Conservation (phyloP, 495 filamentous ascomycete species). For the Lindgomyces ingoldianus region DNA sequence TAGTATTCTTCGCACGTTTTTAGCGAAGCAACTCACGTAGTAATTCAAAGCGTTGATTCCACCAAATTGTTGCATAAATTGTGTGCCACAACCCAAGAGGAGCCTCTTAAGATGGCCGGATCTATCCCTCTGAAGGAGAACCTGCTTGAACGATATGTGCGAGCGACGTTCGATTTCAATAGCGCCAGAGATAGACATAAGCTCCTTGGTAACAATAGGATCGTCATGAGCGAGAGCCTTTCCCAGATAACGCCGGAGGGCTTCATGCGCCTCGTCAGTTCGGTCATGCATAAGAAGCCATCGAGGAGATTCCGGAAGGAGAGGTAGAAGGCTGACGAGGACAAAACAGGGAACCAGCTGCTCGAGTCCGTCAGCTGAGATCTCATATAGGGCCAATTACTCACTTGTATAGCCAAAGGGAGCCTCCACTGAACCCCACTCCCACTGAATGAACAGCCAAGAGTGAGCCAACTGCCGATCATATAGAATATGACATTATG, state of each 20-base stretch:
- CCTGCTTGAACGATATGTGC: conserved; percentile 20
- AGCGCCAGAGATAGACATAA: conserved; percentile 24
- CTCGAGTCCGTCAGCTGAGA: neutral
- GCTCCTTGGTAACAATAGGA: conserved; percentile 23
- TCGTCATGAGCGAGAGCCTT: conserved; percentile 19
- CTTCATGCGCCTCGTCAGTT: conserved; percentile 29
- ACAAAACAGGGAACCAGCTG: conserved; percentile 12
- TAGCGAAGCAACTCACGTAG: conserved; percentile 53
- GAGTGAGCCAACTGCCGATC: conserved; percentile 55
- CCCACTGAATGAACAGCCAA: conserved; percentile 12
- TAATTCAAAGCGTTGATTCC: conserved; percentile 60
- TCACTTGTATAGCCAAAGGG: conserved; percentile 19
- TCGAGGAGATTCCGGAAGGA: conserved; percentile 33
- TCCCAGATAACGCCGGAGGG: conserved; percentile 8
- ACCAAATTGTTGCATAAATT: conserved; percentile 32
- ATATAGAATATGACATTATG: conserved; percentile 50
- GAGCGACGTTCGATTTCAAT: conserved; percentile 27
- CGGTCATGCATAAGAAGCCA: conserved; percentile 37
- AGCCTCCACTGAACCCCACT: conserved; percentile 22
- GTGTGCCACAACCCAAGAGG: conserved; percentile 14
- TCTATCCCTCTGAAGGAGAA: conserved; percentile 10
- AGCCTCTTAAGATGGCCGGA: conserved; percentile 17
- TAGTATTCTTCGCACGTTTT: conserved; percentile 47
- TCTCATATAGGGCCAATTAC: neutral
- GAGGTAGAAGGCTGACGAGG: conserved; percentile 7